A percentile compares a stretch with the other conserved stretches of the same genome.
Evolutionary conservation across 441 rosid species (phyloP).

Genomic region (Erodium moschatum): DNA sequence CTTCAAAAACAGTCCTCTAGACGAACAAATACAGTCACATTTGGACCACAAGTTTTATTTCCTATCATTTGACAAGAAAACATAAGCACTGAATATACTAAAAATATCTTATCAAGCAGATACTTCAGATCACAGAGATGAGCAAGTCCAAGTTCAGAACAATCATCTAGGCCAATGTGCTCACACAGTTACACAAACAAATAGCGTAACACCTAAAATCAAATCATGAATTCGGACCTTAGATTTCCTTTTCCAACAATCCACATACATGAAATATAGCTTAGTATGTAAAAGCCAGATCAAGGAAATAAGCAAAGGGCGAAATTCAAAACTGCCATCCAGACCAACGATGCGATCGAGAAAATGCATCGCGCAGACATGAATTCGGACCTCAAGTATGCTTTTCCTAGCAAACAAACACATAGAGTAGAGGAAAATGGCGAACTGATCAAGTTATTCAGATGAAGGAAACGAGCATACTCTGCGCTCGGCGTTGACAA

Average conservation of each 20-base stretch:
- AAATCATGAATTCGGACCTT: background rate
- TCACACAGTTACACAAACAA: background rate
- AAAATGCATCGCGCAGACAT: background rate
- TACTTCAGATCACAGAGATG: background rate
- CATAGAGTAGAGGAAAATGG: background rate
- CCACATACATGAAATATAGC: background rate
- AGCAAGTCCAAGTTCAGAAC: background rate
- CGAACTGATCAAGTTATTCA: background rate
- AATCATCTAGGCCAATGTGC: background rate
- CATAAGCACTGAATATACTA: background rate
- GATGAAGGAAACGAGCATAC: conserved; percentile 32
- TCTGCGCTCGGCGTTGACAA: conserved; percentile 85
- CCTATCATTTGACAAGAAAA: background rate
- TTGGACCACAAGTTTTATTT: background rate
- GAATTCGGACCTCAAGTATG: background rate
- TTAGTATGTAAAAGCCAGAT: background rate
- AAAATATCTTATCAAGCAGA: background rate
- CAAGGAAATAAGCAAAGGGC: background rate
- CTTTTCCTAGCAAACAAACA: background rate
- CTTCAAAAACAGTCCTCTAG: background rate
- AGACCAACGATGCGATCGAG: background rate
- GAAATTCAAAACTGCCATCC: background rate
- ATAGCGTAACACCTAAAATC: background rate
- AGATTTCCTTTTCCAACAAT: background rate
- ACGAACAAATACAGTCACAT: background rate